Evolutionary conservation across 2,329 filamentous ascomycete genomes (phyloP), one percentile per base, ranked within the genome.

Genomic region (Fusarium setosum): DNA sequence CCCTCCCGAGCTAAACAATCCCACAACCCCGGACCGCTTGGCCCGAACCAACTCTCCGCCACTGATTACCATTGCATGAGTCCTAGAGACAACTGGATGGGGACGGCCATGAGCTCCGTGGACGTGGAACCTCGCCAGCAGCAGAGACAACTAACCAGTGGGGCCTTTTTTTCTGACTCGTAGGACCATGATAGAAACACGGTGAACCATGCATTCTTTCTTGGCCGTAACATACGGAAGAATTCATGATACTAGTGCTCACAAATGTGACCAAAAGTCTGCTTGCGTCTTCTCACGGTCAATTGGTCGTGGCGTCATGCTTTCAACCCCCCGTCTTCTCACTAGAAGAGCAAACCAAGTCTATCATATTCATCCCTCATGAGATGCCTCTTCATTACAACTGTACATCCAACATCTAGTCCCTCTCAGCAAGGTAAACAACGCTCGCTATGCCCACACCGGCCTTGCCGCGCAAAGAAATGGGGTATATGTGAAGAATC

Each of bases 401-500:
- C 35, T 18, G 21, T 56, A 17, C 29, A 49, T 45, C 51, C 29
- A 34, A 24, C 32, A 26, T 26, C 51, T 8, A 40, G 20, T 15
- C 21, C 20, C 24, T 7, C 17, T 7, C 38, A 47, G 45, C 21
- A 11, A 49, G 13, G n/a, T 38, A 64, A 66, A 66, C 41, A 66
- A 63, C 24, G 63, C 63, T 66, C 54, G 59, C 63, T 66, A 64
- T 66, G 63, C 63, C 59, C 49, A 32, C 34, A 50, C 44, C 17
- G 49, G 49, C 60, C 21, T 49, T 47, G 60, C 45, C 48, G 45
- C 37, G 40, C 45, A 66, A 66, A 50, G 37, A 65, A 56, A 64
- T 60, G 63, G 63, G 63, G 63, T 66, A 66, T 66, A 65, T 65
- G 52, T 66, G 63, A 67, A 29, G 21, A 44, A 67, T 68, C 56